Evolutionary conservation across 257 asterid species (phyloP).

Genomic region (Marsdenia floribunda): DNA sequence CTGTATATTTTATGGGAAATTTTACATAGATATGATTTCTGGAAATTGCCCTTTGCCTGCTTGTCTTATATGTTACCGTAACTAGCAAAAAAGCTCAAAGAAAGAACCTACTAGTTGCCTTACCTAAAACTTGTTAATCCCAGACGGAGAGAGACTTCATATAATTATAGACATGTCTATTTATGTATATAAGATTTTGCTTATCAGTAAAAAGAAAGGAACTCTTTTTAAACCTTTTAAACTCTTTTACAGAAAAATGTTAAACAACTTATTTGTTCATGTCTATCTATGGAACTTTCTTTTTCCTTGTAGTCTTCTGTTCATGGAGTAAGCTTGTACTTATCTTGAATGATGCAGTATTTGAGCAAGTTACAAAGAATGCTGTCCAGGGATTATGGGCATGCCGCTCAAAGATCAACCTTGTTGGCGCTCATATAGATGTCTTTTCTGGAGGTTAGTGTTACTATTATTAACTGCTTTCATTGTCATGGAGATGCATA

Average conservation of each 20-base stretch:
- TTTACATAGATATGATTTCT: background rate
- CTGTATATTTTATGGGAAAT: no score
- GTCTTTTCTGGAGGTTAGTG: conserved; percentile 89
- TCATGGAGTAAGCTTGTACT: conserved; percentile 2
- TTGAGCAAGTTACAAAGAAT: conserved; percentile 90
- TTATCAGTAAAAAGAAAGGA: background rate
- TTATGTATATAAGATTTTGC: no score
- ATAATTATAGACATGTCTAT: no score
- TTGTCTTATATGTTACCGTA: no score
- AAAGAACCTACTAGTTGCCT: background rate
- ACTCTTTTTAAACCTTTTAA: no score
- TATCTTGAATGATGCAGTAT: conserved; percentile 50
- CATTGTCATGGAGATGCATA: background rate
- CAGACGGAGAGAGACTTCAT: no score
- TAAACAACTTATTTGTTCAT: no score
- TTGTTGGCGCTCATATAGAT: conserved; percentile 99
- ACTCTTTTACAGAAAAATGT: no score
- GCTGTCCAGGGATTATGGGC: conserved; percentile 99
- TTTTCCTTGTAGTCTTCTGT: background rate
- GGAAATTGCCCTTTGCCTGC: background rate
- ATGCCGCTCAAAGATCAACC: conserved; percentile 90
- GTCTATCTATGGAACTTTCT: background rate
- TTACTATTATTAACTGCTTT: background rate
- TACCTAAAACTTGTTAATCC: background rate
- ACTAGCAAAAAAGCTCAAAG: background rate